These are phyloP conservation scores for Phytophthora tentaculata DNA, from an alignment of 352 stramenopile genomes.

Conservation along the genomic window DNA sequence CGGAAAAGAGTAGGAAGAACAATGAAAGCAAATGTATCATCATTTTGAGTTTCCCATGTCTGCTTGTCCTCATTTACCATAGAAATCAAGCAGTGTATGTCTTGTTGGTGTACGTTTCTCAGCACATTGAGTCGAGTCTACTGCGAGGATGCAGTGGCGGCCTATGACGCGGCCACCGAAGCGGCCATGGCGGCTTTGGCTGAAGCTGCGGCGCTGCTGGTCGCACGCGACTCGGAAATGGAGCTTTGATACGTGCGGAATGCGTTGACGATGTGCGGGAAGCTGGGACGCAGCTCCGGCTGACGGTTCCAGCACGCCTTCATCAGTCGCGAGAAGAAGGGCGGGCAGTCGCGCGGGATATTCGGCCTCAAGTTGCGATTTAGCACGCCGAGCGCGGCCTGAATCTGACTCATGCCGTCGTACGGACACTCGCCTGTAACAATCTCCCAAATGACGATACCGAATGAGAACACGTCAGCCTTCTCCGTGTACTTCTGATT, in stretches of 20 bases:
- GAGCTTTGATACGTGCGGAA: slow-evolving; percentile 64
- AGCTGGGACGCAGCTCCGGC: slow-evolving; percentile 68
- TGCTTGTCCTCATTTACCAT: slow-evolving; percentile 25
- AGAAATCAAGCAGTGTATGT: slow-evolving; percentile 18
- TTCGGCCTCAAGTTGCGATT: slow-evolving; percentile 76
- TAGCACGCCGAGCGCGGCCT: slow-evolving; percentile 69
- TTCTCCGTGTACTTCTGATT: slow-evolving; percentile 92
- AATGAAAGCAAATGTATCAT: slow-evolving; percentile 40
- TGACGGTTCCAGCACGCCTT: slow-evolving; percentile 80
- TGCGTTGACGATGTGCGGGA: slow-evolving; percentile 72
- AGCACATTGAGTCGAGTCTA: slow-evolving; percentile 19
- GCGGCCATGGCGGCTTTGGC: slow-evolving; percentile 52
- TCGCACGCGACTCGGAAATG: slow-evolving; percentile 54
- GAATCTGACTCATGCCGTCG: slow-evolving; percentile 87
- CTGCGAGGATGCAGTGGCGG: slow-evolving; percentile 15
- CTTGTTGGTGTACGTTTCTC: slow-evolving; percentile 11
- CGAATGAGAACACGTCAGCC: slow-evolving; percentile 91
- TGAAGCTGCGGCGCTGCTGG: slow-evolving; percentile 41
- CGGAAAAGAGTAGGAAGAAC: background rate
- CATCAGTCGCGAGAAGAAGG: slow-evolving; percentile 75
- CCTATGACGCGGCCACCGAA: slow-evolving; percentile 47
- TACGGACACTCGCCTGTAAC: slow-evolving; percentile 88
- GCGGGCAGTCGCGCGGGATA: slow-evolving; percentile 66
- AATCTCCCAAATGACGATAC: slow-evolving; percentile 93
- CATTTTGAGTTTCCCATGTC: slow-evolving; percentile 29